Evolutionary conservation across 148 eudicot genomes (phyloP).

Genomic region (Rhododendron vialii): DNA sequence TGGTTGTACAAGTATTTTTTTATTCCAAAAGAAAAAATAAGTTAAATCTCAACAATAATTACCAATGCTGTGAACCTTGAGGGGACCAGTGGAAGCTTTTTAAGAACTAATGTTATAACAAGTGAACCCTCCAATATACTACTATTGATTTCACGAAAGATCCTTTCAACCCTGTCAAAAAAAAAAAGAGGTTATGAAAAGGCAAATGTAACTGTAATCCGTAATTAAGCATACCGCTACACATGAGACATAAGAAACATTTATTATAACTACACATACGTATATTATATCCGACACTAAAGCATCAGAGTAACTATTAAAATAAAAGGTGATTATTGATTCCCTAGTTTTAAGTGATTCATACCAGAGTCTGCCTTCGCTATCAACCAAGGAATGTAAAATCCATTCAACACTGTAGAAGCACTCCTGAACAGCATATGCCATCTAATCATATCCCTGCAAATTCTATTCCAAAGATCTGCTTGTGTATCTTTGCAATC

Average conservation of each 20-base stretch:
- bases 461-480: conserved; percentile 84
- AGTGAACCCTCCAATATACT: conserved; percentile 79
- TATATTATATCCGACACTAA: neutral
- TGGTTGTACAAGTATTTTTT: neutral
- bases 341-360: conserved; percentile 9
- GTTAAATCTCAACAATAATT: conserved; percentile 11
- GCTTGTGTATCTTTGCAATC: conserved; percentile 93
- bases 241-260: neutral
- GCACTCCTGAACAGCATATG: conserved; percentile 96
- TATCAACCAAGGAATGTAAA: conserved; percentile 72
- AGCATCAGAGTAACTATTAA: neutral
- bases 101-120: conserved; percentile 60
- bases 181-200: neutral
- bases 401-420: conserved; percentile 75
- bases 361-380: conserved; percentile 84
- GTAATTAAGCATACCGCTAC: neutral
- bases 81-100: conserved; percentile 75
- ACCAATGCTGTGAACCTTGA: conserved; percentile 87
- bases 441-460: conserved; percentile 94
- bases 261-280: neutral
- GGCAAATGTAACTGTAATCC: neutral
- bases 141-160: conserved; percentile 73
- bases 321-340: neutral
- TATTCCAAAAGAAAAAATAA: neutral
- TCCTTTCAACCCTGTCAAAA: conserved; percentile 77